Base-by-base conservation (phyloP, 78 protist genomes). In the Dictyostelium capitatum region DNA sequence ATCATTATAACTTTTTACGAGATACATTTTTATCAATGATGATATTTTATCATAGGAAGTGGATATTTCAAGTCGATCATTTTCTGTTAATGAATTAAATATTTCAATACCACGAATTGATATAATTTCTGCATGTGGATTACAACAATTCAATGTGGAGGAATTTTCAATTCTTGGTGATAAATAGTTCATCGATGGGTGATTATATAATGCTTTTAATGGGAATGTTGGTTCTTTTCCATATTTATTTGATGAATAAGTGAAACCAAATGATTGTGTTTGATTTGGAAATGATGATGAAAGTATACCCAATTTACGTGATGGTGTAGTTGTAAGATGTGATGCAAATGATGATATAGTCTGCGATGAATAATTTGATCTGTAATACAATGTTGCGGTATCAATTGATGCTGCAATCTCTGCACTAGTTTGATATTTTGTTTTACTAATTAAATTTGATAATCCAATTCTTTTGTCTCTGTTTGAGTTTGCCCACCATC, bases 341-440 rank as follows among this genome's bases (percentile, higher is more conserved):
- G 41, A 20, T 48, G 70, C 67, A 28, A 85, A 77, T 15, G 53
- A 50, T n/a, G 56, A 43, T 10, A 85, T 9, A 56, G 30, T 28
- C 12, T 37, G 50, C 1, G n/a, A 9, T 64, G 9, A 0, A 62
- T 43, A 85, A 62, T 85, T 85, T 23, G 92, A 74, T 57, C 92
- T 30, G 48, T 85, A 85, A 48, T 72, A 70, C 3, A 85, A 30
- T 46, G 92, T 85, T 23, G 80, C 56, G 0, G 84, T 62, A 28
- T 85, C 92, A 19, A 85, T 75, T 20, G 92, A 25, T 2, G 84
- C 46, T 47, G 92, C 92, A 15, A 85, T 20, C n/a, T 75, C 54
- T 14, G 84, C 69, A 57, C 83, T 54, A 41, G 79, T 77, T 32
- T 85, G 92, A 32, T 54, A 85, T 50, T 75, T 74, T 0, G 32